phyloP scores from a whole-genome alignment of 2,329 filamentous ascomycete genomes.

The Exophiala alcalophila region DNA sequence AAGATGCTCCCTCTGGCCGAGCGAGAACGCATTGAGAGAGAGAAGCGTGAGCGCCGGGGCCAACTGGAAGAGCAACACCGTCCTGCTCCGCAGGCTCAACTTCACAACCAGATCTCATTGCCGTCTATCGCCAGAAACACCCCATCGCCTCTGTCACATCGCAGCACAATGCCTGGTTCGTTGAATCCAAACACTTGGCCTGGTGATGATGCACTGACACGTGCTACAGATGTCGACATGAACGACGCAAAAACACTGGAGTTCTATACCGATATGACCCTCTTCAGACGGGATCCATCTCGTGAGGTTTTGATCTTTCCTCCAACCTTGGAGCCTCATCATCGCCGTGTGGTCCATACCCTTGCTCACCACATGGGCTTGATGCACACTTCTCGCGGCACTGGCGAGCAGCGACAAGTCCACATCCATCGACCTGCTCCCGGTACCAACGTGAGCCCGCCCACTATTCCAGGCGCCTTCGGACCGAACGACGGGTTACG shows the following conservation, averaged over 20 bases:
- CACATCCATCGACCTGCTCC: conserved; percentile 67
- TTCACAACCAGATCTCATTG: conserved; percentile 83
- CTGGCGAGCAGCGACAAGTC: conserved; percentile 82
- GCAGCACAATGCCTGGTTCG: conserved; percentile 44
- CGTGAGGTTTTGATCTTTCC: conserved; percentile 84
- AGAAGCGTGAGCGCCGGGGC: conserved; percentile 92
- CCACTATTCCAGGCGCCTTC: conserved; percentile 50
- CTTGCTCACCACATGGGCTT: conserved; percentile 93
- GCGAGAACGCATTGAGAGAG: conserved; percentile 90
- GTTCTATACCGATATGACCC: conserved; percentile 83
- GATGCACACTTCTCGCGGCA: conserved; percentile 84
- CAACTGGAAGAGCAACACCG: conserved; percentile 97
- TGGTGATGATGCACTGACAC: conserved; percentile 34
- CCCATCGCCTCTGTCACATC: conserved; percentile 64
- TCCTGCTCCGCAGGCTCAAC: conserved; percentile 60
- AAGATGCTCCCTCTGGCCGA: conserved; percentile 97
- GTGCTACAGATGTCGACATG: conserved; percentile 68
- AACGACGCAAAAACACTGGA: conserved; percentile 85
- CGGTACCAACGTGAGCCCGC: conserved; percentile 57
- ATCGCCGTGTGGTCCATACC: conserved; percentile 88
- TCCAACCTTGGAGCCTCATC: conserved; percentile 71
- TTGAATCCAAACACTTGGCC: no score
- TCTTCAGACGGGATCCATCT: conserved; percentile 78
- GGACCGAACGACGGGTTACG: conserved; percentile 70
- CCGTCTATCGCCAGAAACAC: conserved; percentile 69